Conservation (phyloP, 2,329 filamentous ascomycete genomes). For the Rhytidhysteron rufulum region DNA sequence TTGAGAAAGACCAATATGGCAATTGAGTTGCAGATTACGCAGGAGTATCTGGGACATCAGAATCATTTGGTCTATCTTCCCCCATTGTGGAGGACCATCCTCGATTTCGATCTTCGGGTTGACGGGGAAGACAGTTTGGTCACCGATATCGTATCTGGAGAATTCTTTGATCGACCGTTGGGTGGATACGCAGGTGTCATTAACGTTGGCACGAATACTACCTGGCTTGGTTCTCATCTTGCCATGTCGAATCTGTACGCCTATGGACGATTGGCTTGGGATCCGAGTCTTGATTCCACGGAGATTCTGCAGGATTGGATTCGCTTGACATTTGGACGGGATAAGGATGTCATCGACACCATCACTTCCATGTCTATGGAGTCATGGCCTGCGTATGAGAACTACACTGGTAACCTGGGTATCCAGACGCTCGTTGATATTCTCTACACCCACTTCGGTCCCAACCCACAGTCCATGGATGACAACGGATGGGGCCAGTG, state of each 20-base stretch:
- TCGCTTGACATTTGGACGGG: conserved; percentile 60
- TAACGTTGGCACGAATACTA: conserved; percentile 63
- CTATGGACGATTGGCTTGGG: conserved; percentile 65
- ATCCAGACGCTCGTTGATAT: conserved; percentile 68
- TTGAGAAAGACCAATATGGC: conserved; percentile 47
- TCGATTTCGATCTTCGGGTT: conserved; percentile 64
- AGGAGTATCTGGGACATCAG: conserved; percentile 71
- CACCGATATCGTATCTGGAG: conserved; percentile 58
- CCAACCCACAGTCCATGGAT: conserved; percentile 64
- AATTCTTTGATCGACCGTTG: conserved; percentile 54
- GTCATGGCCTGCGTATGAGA: conserved; percentile 69
- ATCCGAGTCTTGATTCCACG: conserved; percentile 49
- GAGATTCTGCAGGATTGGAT: conserved; percentile 62
- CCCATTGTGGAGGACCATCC: conserved; percentile 64
- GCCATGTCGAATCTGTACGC: conserved; percentile 70
- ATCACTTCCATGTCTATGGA: conserved; percentile 62
- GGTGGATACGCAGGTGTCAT: conserved; percentile 64
- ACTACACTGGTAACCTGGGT: conserved; percentile 67
- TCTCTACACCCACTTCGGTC: conserved; percentile 63
- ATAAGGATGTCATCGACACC: conserved; percentile 53
- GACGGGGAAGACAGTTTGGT: conserved; percentile 58
- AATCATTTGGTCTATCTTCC: conserved; percentile 65
- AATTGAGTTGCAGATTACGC: conserved; percentile 64
- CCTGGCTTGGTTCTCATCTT: conserved; percentile 67
- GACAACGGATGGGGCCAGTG: conserved; percentile 68